phyloP scores from a whole-genome alignment of 2,329 filamentous ascomycete species.

The Zasmidium angulare region DNA sequence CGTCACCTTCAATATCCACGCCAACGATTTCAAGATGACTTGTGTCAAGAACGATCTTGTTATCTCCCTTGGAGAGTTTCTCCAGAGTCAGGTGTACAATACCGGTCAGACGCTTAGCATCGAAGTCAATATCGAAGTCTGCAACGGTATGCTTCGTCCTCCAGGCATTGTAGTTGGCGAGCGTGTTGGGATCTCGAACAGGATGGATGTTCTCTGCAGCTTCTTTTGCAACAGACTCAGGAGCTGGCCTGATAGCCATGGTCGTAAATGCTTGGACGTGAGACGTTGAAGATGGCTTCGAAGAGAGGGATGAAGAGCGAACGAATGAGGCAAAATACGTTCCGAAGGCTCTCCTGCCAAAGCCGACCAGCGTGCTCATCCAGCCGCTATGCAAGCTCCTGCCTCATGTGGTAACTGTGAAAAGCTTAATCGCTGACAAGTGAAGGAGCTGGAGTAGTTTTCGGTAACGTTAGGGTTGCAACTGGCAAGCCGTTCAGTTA shows the following conservation, averaged over 20 bases:
- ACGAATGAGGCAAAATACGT: background rate
- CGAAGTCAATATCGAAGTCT: constrained; percentile 80
- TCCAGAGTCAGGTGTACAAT: constrained; percentile 74
- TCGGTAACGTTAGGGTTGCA: background rate
- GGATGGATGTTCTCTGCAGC: constrained; percentile 35
- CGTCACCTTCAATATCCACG: constrained; percentile 67
- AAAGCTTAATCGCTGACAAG: background rate
- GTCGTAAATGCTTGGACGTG: constrained; percentile 5
- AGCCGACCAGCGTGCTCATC: constrained; percentile 13
- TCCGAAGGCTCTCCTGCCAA: constrained; percentile 8
- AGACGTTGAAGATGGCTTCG: background rate
- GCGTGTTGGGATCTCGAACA: constrained; percentile 73
- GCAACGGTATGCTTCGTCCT: constrained; percentile 79
- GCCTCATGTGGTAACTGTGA: background rate
- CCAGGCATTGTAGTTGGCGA: constrained; percentile 90
- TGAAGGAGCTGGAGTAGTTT: background rate
- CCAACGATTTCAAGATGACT: constrained; percentile 73
- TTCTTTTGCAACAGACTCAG: constrained; percentile 25
- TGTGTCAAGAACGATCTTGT: constrained; percentile 81
- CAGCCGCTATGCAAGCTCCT: constrained; percentile 2
- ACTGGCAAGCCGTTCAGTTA: background rate
- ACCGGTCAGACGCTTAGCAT: constrained; percentile 72
- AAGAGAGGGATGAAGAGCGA: background rate
- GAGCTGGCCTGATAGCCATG: constrained; percentile 29
- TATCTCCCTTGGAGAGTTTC: constrained; percentile 70